Evolutionary conservation across 176 grass and related monocot species (phyloP), one percentile per base, ranked within the genome.

Genomic region (Musa troglodytarum): DNA sequence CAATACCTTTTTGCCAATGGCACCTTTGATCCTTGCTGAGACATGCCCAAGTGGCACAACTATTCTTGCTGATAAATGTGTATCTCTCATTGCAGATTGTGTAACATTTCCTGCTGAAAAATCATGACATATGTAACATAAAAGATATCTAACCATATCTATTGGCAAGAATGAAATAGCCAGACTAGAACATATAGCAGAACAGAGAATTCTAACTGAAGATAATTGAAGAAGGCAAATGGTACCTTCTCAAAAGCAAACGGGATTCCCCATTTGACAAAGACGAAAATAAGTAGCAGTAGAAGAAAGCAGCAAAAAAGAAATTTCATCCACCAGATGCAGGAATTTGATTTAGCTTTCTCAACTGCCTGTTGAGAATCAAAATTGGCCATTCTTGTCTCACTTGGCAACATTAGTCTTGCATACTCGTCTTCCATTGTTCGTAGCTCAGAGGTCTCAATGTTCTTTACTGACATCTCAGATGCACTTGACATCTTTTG

Each of bases 241-340:
- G 34, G 4, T 80, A 98, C 95, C 95, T 99, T 99, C 52, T 99
- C 75, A 64, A 92, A 99, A 20, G 86, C n/a, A 78, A 94, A 81
- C 29, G 95, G 90, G 10, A 99, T 23, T 13, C 90, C 95, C 88
- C 86, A 94, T 79, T 86, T 89, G 72, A 91, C 67, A 73, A 89
- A 87, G 15, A 69, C 65, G 79, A 76, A 99, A 57, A 78, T 73
- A 62, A 92, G 22, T 66, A 82, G n/a, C 63, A 72, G 20, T n/a
- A 82, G 54, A 29, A 91, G 21, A 65, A 89, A 11, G 66, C 79
- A 85, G 50, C 75, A 72, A 52, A 74, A 43, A 50, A 87, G 16
- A 8, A 86, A 9, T 72, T 83, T 92, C 21, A 64, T 80, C 90
- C 95, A 94, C 71, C 82, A 73, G 50, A 78, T 53, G 75, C 58